Base-by-base conservation (phyloP, 805 yeast species). In the Priceomyces castillae region DNA sequence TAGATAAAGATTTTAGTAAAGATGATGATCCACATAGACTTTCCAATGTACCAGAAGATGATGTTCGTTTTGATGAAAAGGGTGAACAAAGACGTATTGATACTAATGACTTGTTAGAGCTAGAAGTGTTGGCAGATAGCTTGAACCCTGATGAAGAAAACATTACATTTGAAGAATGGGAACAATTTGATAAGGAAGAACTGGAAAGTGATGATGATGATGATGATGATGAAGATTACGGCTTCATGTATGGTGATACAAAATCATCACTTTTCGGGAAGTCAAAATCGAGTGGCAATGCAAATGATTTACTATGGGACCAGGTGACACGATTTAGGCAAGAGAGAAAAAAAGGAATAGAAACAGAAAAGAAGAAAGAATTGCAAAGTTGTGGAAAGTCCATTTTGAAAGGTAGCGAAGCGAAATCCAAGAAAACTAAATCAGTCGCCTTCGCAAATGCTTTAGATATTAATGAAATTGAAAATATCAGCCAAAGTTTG, bases 401-500 rank as follows among this genome's bases (percentile, higher is more conserved):
- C 7, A 40, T 28, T 17, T 31, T 34, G 23, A 37, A 33, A n/a
- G n/a, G n/a, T 7, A 35, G 31, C 10, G 6, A n/a, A 10, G n/a
- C 25, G 16, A 12, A 14, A 10, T 19, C 34, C 10, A 34, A 36
- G 18, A 39, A 40, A 30, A 20, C 26, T n/a, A 80, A 79, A 51
- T 61, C 76, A 2, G 88, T 84, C 7, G 59, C 73, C 14, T 84
- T 83, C 62, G 70, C 81, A 0, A 69, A 70, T 1, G 64, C 64
- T 2, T 65, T 81, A 25, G 77, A 81, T 36, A 74, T 84, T 9
- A 82, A 81, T 47, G 81, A 80, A 44, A 71, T 84, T 38, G 84
- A 78, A 39, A 77, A 80, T 49, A 67, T 80, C 2, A 78, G 82
- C 54, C 72, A 71, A 23, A 71, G 71, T 30, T 53, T 78, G 47